These are phyloP conservation scores for Botryobasidium botryosum DNA, from an alignment of 768 basidiomycete genomes.

Conservation along the genomic window DNA sequence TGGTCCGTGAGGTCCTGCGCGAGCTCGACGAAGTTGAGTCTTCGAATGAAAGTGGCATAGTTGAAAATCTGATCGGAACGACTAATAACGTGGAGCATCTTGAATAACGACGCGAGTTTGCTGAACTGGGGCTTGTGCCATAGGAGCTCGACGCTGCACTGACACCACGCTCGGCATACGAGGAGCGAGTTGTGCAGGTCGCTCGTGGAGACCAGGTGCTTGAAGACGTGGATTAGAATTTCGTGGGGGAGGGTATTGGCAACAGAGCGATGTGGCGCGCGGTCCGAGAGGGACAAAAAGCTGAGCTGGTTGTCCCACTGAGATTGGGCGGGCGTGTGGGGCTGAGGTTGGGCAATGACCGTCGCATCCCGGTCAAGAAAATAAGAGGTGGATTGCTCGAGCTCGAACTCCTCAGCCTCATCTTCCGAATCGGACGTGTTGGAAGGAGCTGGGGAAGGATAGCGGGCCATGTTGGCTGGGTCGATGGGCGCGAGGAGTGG, in stretches of 20 bases:
- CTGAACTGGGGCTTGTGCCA: slow-evolving; percentile 83
- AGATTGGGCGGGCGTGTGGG: slow-evolving; percentile 32
- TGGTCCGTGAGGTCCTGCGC: slow-evolving; percentile 54
- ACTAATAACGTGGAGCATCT: slow-evolving; percentile 58
- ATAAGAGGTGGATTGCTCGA: too few species aligned
- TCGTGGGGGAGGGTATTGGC: slow-evolving; percentile 71
- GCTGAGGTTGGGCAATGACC: neutral
- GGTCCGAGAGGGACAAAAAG: slow-evolving; percentile 21
- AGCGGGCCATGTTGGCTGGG: too few species aligned
- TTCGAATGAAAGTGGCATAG: slow-evolving; percentile 74
- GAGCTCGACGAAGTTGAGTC: slow-evolving; percentile 74
- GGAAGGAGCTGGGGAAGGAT: neutral
- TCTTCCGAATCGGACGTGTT: slow-evolving; percentile 3
- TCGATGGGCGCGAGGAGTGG: too few species aligned
- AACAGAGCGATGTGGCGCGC: slow-evolving; percentile 27
- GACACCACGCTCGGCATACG: slow-evolving; percentile 86
- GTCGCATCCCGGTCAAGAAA: slow-evolving; percentile 6
- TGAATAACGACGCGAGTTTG: slow-evolving; percentile 49
- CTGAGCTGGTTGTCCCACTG: slow-evolving; percentile 32
- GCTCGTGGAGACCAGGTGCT: slow-evolving; percentile 52
- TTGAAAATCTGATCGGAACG: slow-evolving; percentile 57
- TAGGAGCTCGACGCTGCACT: slow-evolving; percentile 84
- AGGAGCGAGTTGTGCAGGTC: slow-evolving; percentile 62
- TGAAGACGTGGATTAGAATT: slow-evolving; percentile 82
- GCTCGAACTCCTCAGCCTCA: slow-evolving; percentile 6